Conservation (phyloP, 129 eudicot genomes). For the Saposhnikovia divaricata region DNA sequence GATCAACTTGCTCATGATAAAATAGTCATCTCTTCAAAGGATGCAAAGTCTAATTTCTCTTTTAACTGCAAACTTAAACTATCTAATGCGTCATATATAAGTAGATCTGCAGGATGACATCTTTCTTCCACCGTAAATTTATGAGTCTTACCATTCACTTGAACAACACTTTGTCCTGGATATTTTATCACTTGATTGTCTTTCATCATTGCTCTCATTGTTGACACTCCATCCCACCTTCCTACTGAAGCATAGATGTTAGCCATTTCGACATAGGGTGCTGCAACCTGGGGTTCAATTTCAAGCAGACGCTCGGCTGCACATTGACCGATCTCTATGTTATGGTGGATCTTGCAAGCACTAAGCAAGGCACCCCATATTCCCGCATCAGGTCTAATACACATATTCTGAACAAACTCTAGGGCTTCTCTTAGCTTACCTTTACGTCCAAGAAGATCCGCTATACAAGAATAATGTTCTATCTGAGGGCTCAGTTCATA, state of each 20-base stretch:
- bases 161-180: constrained; percentile 61
- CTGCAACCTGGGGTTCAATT: constrained; percentile 57
- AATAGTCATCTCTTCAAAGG: neutral
- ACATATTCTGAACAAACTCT: constrained; percentile 52
- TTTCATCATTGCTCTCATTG: constrained; percentile 53
- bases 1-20: neutral
- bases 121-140: constrained; percentile 66
- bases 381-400: constrained; percentile 59
- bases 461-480: constrained; percentile 72
- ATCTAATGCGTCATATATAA: constrained; percentile 45
- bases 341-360: constrained; percentile 68
- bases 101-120: constrained; percentile 31
- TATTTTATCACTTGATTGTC: constrained; percentile 42
- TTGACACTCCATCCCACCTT: constrained; percentile 63
- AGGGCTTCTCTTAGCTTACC: constrained; percentile 70
- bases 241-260: constrained; percentile 65
- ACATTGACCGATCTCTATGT: constrained; percentile 51
- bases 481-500: constrained; percentile 36
- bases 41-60: constrained; percentile 28
- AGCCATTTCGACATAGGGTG: constrained; percentile 77
- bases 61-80: constrained; percentile 39
- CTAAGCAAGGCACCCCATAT: constrained; percentile 73
- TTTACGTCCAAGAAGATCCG: constrained; percentile 77
- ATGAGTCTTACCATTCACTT: constrained; percentile 46
- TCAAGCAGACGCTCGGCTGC: constrained; percentile 51